Base-by-base conservation (phyloP, 1,139 yeast species). In the Waltiozyma sp. region DNA sequence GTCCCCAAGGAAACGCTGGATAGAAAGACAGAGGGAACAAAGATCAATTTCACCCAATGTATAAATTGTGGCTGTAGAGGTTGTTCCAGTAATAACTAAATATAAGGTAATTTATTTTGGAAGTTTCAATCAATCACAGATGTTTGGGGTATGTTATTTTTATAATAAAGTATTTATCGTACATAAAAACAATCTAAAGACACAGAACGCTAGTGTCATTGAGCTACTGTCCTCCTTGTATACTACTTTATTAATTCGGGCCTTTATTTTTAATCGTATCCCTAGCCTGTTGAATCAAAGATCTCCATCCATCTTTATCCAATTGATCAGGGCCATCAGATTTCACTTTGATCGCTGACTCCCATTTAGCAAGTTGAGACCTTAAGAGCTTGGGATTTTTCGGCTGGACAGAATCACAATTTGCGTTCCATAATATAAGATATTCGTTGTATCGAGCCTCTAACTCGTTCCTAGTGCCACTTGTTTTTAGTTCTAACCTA, bases 21-120 rank as follows among this genome's bases (percentile, higher is more conserved):
- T 39, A 64, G 64, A 38, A 64, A 63, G 42, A 4, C 19, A 15
- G 36, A 33, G 13, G 36, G 36, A 6, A 54, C 56, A 23, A 48
- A 53, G n/a, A 39, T 56, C 9, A 54, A 60, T 21, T 67, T 67
- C 52, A 67, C 76, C 11, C 78, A 80, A 51, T 88, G 96, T 59
- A 71, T 83, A 9, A 85, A 84, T 35, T 88, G 96, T 65, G 96
- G 96, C 0, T 88, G 96, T 55, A 67, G 74, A 47, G 96, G 96
- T 2, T 88, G 96, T 59, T 77, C 95, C 2, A 81, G 91, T 52
- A 72, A 79, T n/a, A 94, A 84, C 57, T 84, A 47, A 58, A 28
- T 21, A 21, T 8, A 21, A 5, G 23, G 8, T 21, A 21, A 21
- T 5, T 21, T 7, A 26, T 14, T n/a, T n/a, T n/a, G n/a, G n/a